Base-by-base conservation (phyloP, 805 yeast species). In the Diddensiella santjacobensis region DNA sequence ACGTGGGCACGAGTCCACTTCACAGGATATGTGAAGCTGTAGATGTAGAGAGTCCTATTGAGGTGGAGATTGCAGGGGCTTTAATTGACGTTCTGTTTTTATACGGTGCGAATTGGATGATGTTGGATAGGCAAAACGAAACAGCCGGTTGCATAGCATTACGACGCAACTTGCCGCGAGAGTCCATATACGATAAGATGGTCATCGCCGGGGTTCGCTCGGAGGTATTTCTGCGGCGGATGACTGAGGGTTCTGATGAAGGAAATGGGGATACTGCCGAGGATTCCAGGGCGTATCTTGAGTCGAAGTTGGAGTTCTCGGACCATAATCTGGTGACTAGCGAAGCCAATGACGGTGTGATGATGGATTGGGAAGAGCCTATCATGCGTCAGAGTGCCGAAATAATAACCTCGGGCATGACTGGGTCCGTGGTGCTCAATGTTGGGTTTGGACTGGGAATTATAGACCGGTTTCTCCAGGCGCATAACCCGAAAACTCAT, bases 391-490 rank as follows among this genome's bases (percentile, higher is more conserved):
- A 82, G 13, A 95, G 95, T 0, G 84, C 95, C 47, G 81, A 84
- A 29, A 70, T 91, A 0, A 63, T 91, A n/a, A 81, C 83, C 62
- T 17, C 39, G 11, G 17, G 35, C 26, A 10, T n/a, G 2, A 23
- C 38, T 11, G 45, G 37, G 3, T 15, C 42, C 18, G 71, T 68
- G 18, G 80, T 91, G 1, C 70, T 91, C 31, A 90, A 90, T 59
- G 86, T 90, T 35, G 98, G 98, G 0, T 90, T 91, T 63, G 98
- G 98, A 1, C 87, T 90, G 96, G 98, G 98, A 1, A 91, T 90
- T 46, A 89, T 90, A 46, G 98, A 90, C 63, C 69, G 79, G 1
- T 79, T 83, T 75, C 85, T 90, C 51, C 84, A 84, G 60, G 66
- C 66, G 2, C 68, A 66, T 39, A 59, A 58, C 17, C 91, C 90